phyloP scores from a whole-genome alignment of 1,139 yeast genomes.

The Lodderomyces metapsilosis region DNA sequence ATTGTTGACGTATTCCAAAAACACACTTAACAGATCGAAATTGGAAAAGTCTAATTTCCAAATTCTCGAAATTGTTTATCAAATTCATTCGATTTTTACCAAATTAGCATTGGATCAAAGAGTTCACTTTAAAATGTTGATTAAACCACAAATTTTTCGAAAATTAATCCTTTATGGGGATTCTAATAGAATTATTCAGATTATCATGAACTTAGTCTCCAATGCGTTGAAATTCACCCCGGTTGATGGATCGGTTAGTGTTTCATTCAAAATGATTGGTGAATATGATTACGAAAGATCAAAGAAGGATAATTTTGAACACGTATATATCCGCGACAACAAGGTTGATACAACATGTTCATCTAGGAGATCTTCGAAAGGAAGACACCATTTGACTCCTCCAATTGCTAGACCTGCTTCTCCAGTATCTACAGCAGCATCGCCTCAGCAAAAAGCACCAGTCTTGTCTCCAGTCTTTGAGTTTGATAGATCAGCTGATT shows the following conservation, averaged over 20 bases:
- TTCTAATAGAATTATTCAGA: constrained; percentile 80
- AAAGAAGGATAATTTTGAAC: constrained; percentile 27
- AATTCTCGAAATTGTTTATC: constrained; percentile 73
- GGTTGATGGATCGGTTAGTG: constrained; percentile 75
- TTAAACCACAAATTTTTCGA: constrained; percentile 61
- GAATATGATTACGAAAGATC: constrained; percentile 58
- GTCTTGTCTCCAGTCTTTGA: constrained; percentile 5
- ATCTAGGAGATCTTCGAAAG: neutral
- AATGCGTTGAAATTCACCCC: constrained; percentile 78
- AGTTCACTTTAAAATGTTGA: constrained; percentile 58
- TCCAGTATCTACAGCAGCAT: neutral
- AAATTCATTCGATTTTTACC: constrained; percentile 82
- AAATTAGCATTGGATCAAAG: constrained; percentile 79
- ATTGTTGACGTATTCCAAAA: constrained; percentile 82
- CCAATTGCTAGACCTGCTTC: constrained; percentile 2
- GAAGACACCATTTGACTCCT: neutral
- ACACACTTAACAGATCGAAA: constrained; percentile 80
- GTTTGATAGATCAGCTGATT: constrained; percentile 3
- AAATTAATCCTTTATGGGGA: constrained; percentile 77
- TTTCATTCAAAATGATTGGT: constrained; percentile 63
- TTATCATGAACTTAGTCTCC: constrained; percentile 60
- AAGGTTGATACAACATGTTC: neutral
- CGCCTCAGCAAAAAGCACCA: constrained; percentile 1
- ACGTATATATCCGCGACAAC: constrained; percentile 27
- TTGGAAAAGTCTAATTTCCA: constrained; percentile 78